Evolutionary conservation across 2,329 filamentous ascomycete species (phyloP), one percentile per base, ranked within the genome.

Genomic region (Cladosporium phlei): DNA sequence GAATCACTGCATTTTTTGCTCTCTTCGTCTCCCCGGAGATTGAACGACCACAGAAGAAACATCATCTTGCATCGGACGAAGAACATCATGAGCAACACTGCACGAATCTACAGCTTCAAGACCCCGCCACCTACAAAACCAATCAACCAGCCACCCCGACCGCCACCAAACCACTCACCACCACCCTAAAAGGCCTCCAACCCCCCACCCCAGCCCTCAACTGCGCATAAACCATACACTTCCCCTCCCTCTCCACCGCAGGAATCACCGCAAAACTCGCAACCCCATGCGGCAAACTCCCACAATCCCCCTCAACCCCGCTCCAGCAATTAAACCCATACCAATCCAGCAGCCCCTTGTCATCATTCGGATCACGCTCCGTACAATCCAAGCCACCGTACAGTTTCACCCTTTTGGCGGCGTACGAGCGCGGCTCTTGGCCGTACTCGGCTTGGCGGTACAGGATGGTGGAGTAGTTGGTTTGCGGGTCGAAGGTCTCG

Each of bases 281-380:
- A n/a, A 47, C 28, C 3, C 20, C 28, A 5, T 34, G 28, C 6
- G 28, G 28, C 10, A 14, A 16, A 10, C 4, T 30, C 5, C 38
- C 30, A 29, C 45, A 47, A 2, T 5, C 27, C 2, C 45, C 37
- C 10, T 33, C 37, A 8, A 11, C 16, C 22, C 19, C 30, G 21
- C 37, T 47, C 17, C 25, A 40, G 16, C 45, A 40, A 29, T 29
- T 28, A 12, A 39, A 40, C 3, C 45, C 45, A 24, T 40, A 47
- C 29, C 32, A 40, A n/a, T 39, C 37, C 24, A 39, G 17, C 5
- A 39, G 4, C 11, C 9, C 16, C 5, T 11, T 14, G 16, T 14
- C 21, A 10, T 19, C 14, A 12, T 9, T 9, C 5, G 38, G 28
- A n/a, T 32, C 25, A 4, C 12, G 10, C 5, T 44, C 21, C 9